Base-by-base conservation (phyloP, 2,329 filamentous ascomycete genomes). In the Alternaria sp. region DNA sequence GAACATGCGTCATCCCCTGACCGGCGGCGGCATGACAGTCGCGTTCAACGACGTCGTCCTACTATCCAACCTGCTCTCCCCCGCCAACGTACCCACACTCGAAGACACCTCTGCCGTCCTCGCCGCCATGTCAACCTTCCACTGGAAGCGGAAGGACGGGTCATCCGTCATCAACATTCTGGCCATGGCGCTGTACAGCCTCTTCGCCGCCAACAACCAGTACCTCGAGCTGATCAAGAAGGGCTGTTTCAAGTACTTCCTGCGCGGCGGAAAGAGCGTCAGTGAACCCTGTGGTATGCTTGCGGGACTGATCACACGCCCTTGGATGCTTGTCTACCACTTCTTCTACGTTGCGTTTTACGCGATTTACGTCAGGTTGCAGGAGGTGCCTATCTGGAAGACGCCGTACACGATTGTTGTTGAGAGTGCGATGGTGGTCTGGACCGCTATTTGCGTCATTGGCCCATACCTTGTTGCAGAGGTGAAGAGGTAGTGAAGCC, bases 1-100 rank as follows among this genome's bases (percentile, higher is more conserved):
- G 86, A 99, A 99, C 84, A 99, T 99, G 96, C 92, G 96, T n/a
- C 96, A 99, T 81, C 96, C 96, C 2, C 86, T 99, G 12, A 99
- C 96, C 0, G 96, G 96, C 57, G 96, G 96, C 69, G 96, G 96
- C 72, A 99, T 99, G 96, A 98, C 95, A 0, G 96, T 98, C 2
- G 96, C 93, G 1, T 91, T 99, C 80, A 97, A 95, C 82, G 96
- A 99, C 76, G 94, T 92, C 2, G 86, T 96, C 11, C 81, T 96
- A 1, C 86, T 99, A 25, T 84, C 91, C 1, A 86, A 90, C 9
- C 84, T 97, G 21, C 87, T 99, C 2, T 85, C 88, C 40, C 93
- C 93, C 0, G 82, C 86, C 43, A 81, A 82, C 8, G 86, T 97
- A 0, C 90, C 92, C 5, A 83, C 86, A 67, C 86, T 99, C 3